Evolutionary conservation across 1,139 yeast genomes (phyloP), one percentile per base, ranked within the genome.

Genomic region (Lodderomyces beijingensis): DNA sequence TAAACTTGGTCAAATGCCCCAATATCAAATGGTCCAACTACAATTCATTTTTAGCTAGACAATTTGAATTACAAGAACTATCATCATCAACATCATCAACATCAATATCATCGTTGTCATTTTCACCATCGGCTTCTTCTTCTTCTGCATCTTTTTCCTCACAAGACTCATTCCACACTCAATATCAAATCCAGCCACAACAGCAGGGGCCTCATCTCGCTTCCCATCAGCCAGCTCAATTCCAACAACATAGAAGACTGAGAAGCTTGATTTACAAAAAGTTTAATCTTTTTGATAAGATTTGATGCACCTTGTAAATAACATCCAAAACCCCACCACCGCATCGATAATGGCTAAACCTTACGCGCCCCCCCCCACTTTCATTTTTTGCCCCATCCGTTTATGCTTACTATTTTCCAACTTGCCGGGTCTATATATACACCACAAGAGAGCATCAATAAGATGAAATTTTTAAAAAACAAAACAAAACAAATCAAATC

Each of bases 11-110:
- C 21, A 56, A 52, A 36, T 57, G 66, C 26, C 74, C 74, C 2
- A 36, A 46, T 16, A 49, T 68, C 9, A 58, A 65, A 37, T 66
- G 72, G 69, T 44, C 58, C 9, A 56, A 56, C 36, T 64, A 64
- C 42, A 39, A 42, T 33, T 37, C 45, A 20, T 41, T 43, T 25
- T 40, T 54, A 23, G 30, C 41, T 16, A 36, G 31, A 25, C 8
- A 7, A 23, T 23, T n/a, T 10, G 25, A 23, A 23, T 7, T 10
- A 7, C 27, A 30, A 21, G 46, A 43, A 33, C 52, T 10, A 19
- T 19, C 21, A 19, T 8, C 21, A 19, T 19, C 21, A 19, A 19
- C 21, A 19, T 19, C 21, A 19, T 8, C 21, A 19, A 19, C 21
- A 19, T 8, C 21, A 19, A 19, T 10, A 19, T 8, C 21, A 19